Evolutionary conservation across 169 alveolate species (phyloP).

Genomic region (Besnoitia besnoiti): DNA sequence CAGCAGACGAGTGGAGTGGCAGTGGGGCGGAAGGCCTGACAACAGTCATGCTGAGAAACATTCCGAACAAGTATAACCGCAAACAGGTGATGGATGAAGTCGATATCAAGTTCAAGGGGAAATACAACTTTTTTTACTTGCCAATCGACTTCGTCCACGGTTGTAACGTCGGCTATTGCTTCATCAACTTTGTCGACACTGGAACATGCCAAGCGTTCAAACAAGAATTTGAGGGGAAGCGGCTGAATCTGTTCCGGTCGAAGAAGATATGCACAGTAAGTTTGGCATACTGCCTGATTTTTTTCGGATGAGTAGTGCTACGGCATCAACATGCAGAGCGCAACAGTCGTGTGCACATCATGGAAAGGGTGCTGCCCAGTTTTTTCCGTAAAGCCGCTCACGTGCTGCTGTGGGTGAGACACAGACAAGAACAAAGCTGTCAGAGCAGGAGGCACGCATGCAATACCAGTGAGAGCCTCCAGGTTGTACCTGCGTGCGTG

Average conservation of each 20-base stretch:
- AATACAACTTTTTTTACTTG: slow-evolving; percentile 84
- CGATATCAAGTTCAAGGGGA: slow-evolving; percentile 68
- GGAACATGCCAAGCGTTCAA: slow-evolving; percentile 71
- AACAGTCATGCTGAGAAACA: slow-evolving; percentile 86
- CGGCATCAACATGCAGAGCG: too few species aligned
- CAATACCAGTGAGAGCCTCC: too few species aligned
- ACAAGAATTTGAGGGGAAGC: slow-evolving; percentile 68
- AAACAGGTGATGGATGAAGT: slow-evolving; percentile 30
- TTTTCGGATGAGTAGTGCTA: background rate
- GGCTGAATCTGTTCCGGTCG: slow-evolving; percentile 71
- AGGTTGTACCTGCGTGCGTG: background rate
- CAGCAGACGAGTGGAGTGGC: background rate
- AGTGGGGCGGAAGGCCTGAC: slow-evolving; percentile 56
- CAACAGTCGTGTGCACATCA: too few species aligned
- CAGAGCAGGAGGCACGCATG: too few species aligned
- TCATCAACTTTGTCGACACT: slow-evolving; percentile 81
- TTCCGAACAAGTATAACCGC: slow-evolving; percentile 86
- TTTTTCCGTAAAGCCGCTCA: too few species aligned
- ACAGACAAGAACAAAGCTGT: too few species aligned
- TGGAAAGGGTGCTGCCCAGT: too few species aligned
- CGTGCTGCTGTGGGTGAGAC: too few species aligned
- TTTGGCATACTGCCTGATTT: background rate
- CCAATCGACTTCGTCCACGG: slow-evolving; percentile 86
- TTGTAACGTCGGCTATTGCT: slow-evolving; percentile 88
- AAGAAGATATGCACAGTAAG: slow-evolving; percentile 65